phyloP scores from a whole-genome alignment of 176 grass and related monocot genomes.

The Otatea glauca region DNA sequence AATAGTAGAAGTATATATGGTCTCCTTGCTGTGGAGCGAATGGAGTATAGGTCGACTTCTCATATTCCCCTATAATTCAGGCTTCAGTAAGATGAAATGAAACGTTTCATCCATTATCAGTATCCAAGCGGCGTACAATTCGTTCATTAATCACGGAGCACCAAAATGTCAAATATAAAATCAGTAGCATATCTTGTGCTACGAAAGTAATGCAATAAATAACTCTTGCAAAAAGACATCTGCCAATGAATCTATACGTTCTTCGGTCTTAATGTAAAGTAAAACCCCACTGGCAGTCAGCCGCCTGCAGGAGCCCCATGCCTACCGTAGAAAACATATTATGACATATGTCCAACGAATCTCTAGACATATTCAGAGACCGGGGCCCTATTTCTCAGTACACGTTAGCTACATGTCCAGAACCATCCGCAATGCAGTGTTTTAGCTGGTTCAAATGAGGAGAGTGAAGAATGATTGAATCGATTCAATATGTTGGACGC shows the following conservation, averaged over 20 bases:
- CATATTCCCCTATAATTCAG: too few species aligned
- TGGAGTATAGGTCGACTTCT: neutral
- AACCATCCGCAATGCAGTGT: too few species aligned
- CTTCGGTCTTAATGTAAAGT: neutral
- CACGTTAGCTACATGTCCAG: slow-evolving; percentile 15
- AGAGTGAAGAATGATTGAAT: too few species aligned
- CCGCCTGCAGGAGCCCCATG: neutral
- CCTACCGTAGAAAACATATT: neutral
- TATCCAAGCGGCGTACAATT: neutral
- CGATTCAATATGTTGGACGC: too few species aligned
- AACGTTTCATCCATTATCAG: neutral
- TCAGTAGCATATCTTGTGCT: neutral
- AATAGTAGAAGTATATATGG: neutral
- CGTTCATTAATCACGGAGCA: neutral
- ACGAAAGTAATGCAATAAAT: neutral
- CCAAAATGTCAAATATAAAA: neutral
- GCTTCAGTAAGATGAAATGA: neutral
- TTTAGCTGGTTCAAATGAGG: too few species aligned
- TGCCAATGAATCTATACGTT: neutral
- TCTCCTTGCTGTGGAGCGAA: neutral
- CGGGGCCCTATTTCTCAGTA: neutral
- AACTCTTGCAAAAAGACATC: neutral
- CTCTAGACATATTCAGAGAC: slow-evolving; percentile 43
- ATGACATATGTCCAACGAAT: slow-evolving; percentile 30
- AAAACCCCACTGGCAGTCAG: neutral